Evolutionary conservation across 179 eudicot species (phyloP).

Genomic region (Actinidia chinensis): DNA sequence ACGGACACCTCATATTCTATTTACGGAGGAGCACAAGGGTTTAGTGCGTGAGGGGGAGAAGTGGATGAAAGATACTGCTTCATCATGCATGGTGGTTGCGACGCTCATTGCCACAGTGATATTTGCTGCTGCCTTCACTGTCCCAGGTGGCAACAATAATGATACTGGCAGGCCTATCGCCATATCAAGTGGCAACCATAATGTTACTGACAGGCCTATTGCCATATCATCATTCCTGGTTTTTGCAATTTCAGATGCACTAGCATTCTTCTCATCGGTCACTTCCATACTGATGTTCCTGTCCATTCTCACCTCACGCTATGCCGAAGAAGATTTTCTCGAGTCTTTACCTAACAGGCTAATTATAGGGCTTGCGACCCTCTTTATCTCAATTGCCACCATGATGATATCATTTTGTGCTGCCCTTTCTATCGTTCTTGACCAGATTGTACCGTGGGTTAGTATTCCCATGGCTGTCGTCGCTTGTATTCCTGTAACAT

Average conservation of each 20-base stretch:
- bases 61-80: slow-evolving; percentile 25
- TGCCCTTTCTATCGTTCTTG: neutral
- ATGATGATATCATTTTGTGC: neutral
- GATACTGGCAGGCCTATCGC: slow-evolving; percentile 19
- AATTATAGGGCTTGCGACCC: neutral
- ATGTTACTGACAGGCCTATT: too few species aligned
- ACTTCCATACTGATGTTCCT: neutral
- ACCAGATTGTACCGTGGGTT: slow-evolving; percentile 11
- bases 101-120: slow-evolving; percentile 22
- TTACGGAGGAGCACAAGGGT: slow-evolving; percentile 22
- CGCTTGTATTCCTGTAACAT: slow-evolving; percentile 23
- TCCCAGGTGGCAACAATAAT: slow-evolving; percentile 26
- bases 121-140: slow-evolving; percentile 27
- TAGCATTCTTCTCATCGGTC: neutral
- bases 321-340: neutral
- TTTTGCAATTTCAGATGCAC: neutral
- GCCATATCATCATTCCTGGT: neutral
- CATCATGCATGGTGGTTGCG: slow-evolving; percentile 23
- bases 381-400: neutral
- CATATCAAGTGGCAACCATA: neutral
- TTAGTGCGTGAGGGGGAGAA: slow-evolving; percentile 20
- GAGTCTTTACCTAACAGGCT: neutral
- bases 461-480: slow-evolving; percentile 14
- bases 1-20: slow-evolving; percentile 3
- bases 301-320: neutral